Evolutionary conservation across 2,329 filamentous ascomycete genomes (phyloP).

Genomic region (Cercospora canescens): DNA sequence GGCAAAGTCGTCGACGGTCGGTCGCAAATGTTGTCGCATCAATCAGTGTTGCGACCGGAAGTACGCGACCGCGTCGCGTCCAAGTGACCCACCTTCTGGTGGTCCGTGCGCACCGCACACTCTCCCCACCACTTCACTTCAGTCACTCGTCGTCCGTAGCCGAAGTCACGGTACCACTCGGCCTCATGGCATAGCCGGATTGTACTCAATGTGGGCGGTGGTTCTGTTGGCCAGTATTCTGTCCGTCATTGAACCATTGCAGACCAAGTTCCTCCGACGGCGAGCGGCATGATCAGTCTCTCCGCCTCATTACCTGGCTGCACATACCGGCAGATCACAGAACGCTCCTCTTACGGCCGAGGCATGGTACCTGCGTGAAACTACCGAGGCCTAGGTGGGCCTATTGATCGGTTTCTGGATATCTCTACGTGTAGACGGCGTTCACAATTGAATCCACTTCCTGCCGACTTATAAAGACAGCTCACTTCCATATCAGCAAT

Average conservation of each 20-base stretch:
- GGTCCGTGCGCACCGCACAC: background rate
- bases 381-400: background rate
- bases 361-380: background rate
- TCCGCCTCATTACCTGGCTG: background rate
- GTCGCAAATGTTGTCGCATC: background rate
- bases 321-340: background rate
- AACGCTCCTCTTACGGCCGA: background rate
- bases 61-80: constrained; percentile 2
- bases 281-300: background rate
- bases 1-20: background rate
- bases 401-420: no score
- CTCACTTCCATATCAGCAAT: background rate
- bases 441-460: background rate
- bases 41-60: background rate
- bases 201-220: background rate
- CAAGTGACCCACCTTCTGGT: background rate
- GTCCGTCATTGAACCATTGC: background rate
- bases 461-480: no score
- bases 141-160: background rate
- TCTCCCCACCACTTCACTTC: background rate
- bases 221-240: background rate
- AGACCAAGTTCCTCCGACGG: background rate
- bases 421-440: background rate
- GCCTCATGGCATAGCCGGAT: background rate
- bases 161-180: no score